These are phyloP conservation scores for Sarcomyxa edulis DNA, from an alignment of 768 basidiomycete genomes.

Conservation along the genomic window DNA sequence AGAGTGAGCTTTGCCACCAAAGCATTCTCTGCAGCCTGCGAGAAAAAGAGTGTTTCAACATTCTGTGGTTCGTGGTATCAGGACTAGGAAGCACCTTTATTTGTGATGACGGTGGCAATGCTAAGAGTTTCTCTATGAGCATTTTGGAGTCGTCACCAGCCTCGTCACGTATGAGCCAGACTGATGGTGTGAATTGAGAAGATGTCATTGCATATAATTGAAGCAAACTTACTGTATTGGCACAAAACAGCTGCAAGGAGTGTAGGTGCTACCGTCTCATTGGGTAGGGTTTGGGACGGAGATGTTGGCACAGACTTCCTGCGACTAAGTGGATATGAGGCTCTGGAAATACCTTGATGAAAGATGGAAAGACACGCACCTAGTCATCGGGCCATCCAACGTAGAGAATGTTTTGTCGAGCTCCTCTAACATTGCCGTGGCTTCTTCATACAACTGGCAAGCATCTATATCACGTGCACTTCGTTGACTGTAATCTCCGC, in stretches of 20 bases:
- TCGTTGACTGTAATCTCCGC: conserved; percentile 46
- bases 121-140: conserved; percentile 53
- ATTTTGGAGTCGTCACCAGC: conserved; percentile 43
- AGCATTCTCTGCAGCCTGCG: conserved; percentile 68
- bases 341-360: background rate
- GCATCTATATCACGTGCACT: conserved; percentile 40
- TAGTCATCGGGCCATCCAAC: conserved; percentile 40
- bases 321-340: conserved; percentile 21
- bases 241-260: conserved; percentile 58
- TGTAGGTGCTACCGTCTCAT: conserved; percentile 54
- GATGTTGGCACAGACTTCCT: conserved; percentile 39
- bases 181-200: conserved; percentile 25
- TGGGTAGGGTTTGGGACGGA: conserved; percentile 17
- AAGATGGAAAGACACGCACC: conserved; percentile 27
- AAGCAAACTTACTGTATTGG: conserved; percentile 55
- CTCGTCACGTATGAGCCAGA: conserved; percentile 63
- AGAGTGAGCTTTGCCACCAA: conserved; percentile 77
- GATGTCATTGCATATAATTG: background rate
- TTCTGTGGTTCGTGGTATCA: too few species aligned
- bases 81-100: conserved; percentile 41
- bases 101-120: conserved; percentile 49
- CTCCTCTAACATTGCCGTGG: conserved; percentile 55
- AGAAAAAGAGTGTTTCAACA: background rate
- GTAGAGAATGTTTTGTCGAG: conserved; percentile 49
- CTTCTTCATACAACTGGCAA: conserved; percentile 47